Evolutionary conservation across 768 basidiomycete genomes (phyloP).

Genomic region (Tricholoma saponaceum): DNA sequence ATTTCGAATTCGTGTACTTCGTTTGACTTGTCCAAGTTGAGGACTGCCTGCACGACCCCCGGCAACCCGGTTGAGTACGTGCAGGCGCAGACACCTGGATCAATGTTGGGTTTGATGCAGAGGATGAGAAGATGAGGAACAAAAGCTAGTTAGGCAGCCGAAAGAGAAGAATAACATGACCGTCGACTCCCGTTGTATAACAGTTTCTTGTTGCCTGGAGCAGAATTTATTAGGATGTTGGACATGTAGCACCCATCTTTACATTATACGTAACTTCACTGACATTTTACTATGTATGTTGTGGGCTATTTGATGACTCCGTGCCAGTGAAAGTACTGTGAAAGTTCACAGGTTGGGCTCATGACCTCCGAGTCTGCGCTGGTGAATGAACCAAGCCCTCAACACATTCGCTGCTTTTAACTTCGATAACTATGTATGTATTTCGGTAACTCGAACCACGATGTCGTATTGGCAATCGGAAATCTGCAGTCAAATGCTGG

Average conservation of each 20-base stretch:
- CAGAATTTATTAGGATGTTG: background rate
- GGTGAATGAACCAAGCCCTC: too few species aligned
- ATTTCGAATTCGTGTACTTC: background rate
- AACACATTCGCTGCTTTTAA: too few species aligned
- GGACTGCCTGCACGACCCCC: constrained; percentile 6
- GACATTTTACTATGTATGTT: background rate
- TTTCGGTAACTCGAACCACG: too few species aligned
- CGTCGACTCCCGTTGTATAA: background rate
- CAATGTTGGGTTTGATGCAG: constrained; percentile 17
- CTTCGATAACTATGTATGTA: too few species aligned
- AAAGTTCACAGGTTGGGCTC: too few species aligned
- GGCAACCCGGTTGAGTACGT: background rate
- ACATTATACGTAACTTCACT: background rate
- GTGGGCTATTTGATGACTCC: too few species aligned
- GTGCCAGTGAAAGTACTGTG: too few species aligned
- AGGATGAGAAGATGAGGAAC: constrained; percentile 17
- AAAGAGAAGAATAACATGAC: constrained; percentile 33
- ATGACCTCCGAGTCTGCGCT: too few species aligned
- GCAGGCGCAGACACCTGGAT: constrained; percentile 19
- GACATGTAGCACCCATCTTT: background rate
- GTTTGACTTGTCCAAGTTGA: constrained; percentile 9
- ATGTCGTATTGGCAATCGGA: too few species aligned
- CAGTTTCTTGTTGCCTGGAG: background rate
- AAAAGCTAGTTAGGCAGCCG: constrained; percentile 20
- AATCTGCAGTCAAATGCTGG: too few species aligned